A percentile compares a stretch with the other conserved stretches of the same genome.
These are phyloP conservation scores for Fusarium sp. DNA, from an alignment of 2,329 filamentous ascomycete species.

Conservation along the genomic window DNA sequence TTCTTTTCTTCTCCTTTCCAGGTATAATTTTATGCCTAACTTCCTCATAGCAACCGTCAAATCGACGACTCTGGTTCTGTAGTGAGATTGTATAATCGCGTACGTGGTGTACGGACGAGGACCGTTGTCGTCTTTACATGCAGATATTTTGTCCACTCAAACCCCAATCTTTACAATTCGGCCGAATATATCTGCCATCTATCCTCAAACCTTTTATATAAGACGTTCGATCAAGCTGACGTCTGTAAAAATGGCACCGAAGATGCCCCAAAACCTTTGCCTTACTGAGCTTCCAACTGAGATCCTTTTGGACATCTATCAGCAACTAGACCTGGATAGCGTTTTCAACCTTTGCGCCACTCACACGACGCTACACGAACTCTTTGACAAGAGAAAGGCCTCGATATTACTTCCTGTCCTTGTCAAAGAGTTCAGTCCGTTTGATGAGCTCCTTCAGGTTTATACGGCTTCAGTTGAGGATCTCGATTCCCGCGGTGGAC, in stretches of 20 bases:
- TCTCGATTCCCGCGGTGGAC: conserved; percentile 41
- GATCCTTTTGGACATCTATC: conserved; percentile 58
- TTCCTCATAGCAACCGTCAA: background rate
- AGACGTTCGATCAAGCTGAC: background rate
- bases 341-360: conserved; percentile 50
- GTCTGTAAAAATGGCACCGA: conserved; percentile 27
- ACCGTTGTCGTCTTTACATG: background rate
- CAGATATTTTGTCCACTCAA: background rate
- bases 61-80: conserved; percentile 13
- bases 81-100: background rate
- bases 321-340: conserved; percentile 52
- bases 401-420: conserved; percentile 55
- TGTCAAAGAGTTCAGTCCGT: conserved; percentile 52
- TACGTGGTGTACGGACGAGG: conserved; percentile 1
- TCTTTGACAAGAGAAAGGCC: conserved; percentile 53
- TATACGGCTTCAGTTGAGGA: conserved; percentile 54
- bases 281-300: conserved; percentile 54
- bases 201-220: background rate
- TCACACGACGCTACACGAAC: conserved; percentile 49
- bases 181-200: background rate
- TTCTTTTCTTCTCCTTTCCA: background rate
- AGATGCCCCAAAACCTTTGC: conserved; percentile 12
- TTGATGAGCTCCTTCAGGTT: conserved; percentile 57
- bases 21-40: background rate
- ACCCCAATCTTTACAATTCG: background rate